Percentiles rank a stretch among this genome's conserved stretches.
phyloP scores from a whole-genome alignment of 2,329 filamentous ascomycete genomes.

The Dothidotthia symphoricarpi region DNA sequence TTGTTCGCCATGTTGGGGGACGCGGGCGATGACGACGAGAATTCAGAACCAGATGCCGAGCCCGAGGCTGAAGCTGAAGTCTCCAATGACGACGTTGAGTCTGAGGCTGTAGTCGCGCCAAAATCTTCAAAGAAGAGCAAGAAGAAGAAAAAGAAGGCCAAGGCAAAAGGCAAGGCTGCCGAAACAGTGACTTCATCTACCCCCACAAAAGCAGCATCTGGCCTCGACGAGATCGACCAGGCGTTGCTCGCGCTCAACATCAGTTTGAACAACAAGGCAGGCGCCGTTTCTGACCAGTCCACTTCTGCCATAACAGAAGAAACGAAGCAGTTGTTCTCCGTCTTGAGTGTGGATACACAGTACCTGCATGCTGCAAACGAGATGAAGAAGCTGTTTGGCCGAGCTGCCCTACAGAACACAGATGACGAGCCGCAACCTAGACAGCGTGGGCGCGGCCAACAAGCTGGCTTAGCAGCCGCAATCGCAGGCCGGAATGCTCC shows the following conservation, averaged over 20 bases:
- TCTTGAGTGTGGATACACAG: conserved; percentile 64
- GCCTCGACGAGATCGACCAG: conserved; percentile 64
- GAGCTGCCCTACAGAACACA: conserved; percentile 58
- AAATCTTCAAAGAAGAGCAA: conserved; percentile 47
- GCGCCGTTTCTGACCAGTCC: conserved; percentile 18
- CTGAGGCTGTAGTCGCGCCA: conserved; percentile 23
- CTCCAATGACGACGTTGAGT: conserved; percentile 20
- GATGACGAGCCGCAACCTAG: conserved; percentile 53
- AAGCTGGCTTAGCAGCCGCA: conserved; percentile 59
- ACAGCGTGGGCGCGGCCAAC: conserved; percentile 57
- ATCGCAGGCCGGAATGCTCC: conserved; percentile 57
- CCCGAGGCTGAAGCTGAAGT: conserved; percentile 27
- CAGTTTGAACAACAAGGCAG: conserved; percentile 16
- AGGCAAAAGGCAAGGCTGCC: conserved; percentile 44
- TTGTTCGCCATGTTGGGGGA: conserved; percentile 49
- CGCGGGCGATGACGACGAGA: conserved; percentile 40
- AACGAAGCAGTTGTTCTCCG: conserved; percentile 50
- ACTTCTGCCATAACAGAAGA: conserved; percentile 36
- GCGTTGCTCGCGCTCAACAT: conserved; percentile 59
- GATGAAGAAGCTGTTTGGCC: conserved; percentile 76
- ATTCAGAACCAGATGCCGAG: conserved; percentile 35
- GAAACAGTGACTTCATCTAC: conserved; percentile 15
- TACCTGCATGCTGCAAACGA: conserved; percentile 86
- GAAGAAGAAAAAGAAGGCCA: conserved; percentile 64
- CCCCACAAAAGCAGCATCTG: conserved; percentile 24